A percentile compares a stretch with the other conserved stretches of the same genome.
Conservation (phyloP, 305 asterid genomes). For the Fraxinus albicans region DNA sequence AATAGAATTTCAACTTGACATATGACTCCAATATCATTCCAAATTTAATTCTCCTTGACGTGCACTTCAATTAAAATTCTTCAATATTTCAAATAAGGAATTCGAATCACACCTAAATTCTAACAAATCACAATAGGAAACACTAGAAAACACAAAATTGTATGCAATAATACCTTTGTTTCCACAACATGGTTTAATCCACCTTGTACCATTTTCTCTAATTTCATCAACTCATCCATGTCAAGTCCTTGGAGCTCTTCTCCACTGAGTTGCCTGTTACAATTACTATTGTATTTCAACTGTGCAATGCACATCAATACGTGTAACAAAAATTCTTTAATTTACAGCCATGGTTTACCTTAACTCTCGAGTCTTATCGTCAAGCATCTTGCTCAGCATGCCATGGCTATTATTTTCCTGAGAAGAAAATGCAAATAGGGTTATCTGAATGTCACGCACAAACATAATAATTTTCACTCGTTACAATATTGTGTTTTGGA, state of each 20-base stretch:
- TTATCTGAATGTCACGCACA: neutral
- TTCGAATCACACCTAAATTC: no score
- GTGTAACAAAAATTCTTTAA: neutral
- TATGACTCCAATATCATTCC: no score
- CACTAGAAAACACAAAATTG: neutral
- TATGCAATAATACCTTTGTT: slow-evolving; percentile 42
- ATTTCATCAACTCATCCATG: slow-evolving; percentile 56
- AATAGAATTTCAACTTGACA: no score
- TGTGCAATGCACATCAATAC: neutral
- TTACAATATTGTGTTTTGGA: no score
- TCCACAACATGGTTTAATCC: slow-evolving; percentile 53
- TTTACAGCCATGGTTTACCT: slow-evolving; percentile 36
- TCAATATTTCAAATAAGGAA: no score
- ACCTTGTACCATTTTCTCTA: slow-evolving; percentile 58
- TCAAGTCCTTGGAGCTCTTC: slow-evolving; percentile 71
- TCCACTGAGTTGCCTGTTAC: slow-evolving; percentile 60
- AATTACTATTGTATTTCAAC: neutral
- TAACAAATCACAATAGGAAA: neutral
- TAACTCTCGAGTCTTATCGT: slow-evolving; percentile 46
- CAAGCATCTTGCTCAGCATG: slow-evolving; percentile 41
- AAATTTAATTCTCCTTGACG: no score
- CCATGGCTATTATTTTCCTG: slow-evolving; percentile 34
- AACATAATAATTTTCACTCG: neutral
- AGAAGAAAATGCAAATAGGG: neutral
- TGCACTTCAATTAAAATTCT: no score